A percentile compares a stretch with the other conserved stretches of the same genome.
These are phyloP conservation scores for Triangularia setosa DNA, from an alignment of 2,329 filamentous ascomycete species.

Conservation along the genomic window DNA sequence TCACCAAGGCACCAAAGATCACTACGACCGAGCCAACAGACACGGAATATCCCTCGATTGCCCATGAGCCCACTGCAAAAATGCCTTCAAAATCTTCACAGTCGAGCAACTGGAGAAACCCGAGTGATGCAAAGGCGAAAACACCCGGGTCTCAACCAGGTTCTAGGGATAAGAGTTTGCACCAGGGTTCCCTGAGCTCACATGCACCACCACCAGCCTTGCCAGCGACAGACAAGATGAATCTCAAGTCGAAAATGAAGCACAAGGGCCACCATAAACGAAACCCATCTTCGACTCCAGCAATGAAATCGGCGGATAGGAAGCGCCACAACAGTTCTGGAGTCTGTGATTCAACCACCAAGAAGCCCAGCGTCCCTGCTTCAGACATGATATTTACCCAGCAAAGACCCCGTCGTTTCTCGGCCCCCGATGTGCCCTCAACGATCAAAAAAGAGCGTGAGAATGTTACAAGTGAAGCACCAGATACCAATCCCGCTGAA, in stretches of 20 bases:
- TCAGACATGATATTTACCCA: background rate
- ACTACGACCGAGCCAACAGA: background rate
- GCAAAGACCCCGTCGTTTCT: background rate
- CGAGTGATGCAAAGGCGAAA: background rate
- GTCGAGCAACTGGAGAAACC: background rate
- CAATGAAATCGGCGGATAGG: background rate
- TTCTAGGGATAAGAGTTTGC: background rate
- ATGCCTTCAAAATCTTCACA: background rate
- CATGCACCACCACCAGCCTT: background rate
- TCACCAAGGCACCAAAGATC: background rate
- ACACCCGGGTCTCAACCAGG: background rate
- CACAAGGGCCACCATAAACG: background rate
- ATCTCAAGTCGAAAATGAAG: background rate
- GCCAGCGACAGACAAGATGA: background rate
- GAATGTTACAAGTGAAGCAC: background rate
- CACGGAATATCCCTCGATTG: background rate
- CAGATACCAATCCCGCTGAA: background rate
- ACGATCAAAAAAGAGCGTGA: background rate
- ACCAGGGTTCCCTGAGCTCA: background rate
- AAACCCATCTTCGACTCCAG: background rate
- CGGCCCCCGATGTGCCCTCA: background rate
- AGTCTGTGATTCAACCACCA: slow-evolving; percentile 1
- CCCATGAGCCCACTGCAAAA: background rate
- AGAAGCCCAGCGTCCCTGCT: background rate
- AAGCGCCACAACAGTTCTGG: background rate